Conservation (phyloP, 2,329 filamentous ascomycete genomes). For the Stemphylium lycopersici region DNA sequence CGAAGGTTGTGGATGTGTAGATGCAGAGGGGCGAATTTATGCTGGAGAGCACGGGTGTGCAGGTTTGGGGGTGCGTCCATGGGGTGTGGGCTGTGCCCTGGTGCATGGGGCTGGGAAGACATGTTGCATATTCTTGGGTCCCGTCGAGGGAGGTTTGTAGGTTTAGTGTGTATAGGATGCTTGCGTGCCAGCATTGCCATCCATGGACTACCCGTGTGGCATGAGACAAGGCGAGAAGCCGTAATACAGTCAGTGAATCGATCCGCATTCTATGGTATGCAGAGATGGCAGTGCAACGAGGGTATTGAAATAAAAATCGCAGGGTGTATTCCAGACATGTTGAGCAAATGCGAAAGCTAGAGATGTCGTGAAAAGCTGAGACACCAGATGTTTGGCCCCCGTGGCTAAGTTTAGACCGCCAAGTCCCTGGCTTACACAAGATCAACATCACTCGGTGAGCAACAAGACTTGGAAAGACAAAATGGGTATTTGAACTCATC, state of each 20-base stretch:
- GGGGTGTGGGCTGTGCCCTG: slow-evolving; percentile 8
- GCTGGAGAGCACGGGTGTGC: slow-evolving; percentile 28
- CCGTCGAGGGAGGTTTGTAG: slow-evolving; percentile 23
- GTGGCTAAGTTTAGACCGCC: slow-evolving; percentile 19
- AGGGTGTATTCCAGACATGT: not conserved
- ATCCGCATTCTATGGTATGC: not conserved
- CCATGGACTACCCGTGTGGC: slow-evolving; percentile 8
- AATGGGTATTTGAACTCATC: slow-evolving; percentile 25
- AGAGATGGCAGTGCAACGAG: not conserved
- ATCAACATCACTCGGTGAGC: not conserved
- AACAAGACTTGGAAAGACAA: slow-evolving; percentile 7
- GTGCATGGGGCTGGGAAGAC: not conserved
- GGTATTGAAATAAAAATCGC: not conserved
- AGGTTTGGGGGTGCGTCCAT: slow-evolving; percentile 39
- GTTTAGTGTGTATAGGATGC: slow-evolving; percentile 14
- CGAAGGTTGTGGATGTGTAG: slow-evolving; percentile 38
- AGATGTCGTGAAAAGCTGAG: slow-evolving; percentile 17
- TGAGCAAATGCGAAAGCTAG: not conserved
- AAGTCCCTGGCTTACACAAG: slow-evolving; percentile 17
- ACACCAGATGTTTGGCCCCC: slow-evolving; percentile 23
- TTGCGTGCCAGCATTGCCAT: slow-evolving; percentile 38
- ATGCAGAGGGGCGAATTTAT: slow-evolving; percentile 38
- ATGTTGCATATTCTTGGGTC: slow-evolving; percentile 8
- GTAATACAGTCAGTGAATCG: not conserved
- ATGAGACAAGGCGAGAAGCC: not conserved